Evolutionary conservation across 352 stramenopile genomes (phyloP).

Genomic region (Pythium sukuiense): DNA sequence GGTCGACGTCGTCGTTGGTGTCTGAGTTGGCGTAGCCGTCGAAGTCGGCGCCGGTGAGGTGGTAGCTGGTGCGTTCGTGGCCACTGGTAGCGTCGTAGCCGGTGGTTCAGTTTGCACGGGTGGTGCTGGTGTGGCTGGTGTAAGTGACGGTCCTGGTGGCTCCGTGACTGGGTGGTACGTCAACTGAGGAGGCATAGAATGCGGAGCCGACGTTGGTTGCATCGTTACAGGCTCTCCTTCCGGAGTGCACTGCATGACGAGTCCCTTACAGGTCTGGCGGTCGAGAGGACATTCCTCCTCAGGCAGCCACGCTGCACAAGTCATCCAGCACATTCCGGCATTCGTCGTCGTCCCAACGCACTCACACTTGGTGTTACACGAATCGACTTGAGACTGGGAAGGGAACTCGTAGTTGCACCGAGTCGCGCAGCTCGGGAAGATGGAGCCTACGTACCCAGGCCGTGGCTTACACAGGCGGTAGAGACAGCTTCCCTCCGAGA

Average conservation of each 20-base stretch:
- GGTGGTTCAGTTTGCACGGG: background rate
- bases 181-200: constrained; percentile 13
- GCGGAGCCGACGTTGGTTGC: constrained; percentile 7
- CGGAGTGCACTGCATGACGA: constrained; percentile 32
- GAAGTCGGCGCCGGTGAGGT: background rate
- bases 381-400: constrained; percentile 31
- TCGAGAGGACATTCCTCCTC: constrained; percentile 30
- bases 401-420: constrained; percentile 43
- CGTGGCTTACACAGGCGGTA: constrained; percentile 36
- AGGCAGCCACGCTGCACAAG: constrained; percentile 37
- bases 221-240: constrained; percentile 8
- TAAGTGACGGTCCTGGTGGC: background rate
- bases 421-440: constrained; percentile 34
- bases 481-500: constrained; percentile 41
- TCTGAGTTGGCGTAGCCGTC: background rate
- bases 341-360: constrained; percentile 29
- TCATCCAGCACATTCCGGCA: constrained; percentile 59
- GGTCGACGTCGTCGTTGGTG: background rate
- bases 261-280: constrained; percentile 35
- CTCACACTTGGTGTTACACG: constrained; percentile 47
- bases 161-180: constrained; percentile 23
- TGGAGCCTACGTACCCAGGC: constrained; percentile 24
- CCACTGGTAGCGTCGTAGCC: background rate
- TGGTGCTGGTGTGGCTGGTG: background rate
- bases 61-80: background rate